These are phyloP conservation scores for Opeltia flavorubescens DNA, from an alignment of 495 filamentous ascomycete genomes.

Conservation along the genomic window DNA sequence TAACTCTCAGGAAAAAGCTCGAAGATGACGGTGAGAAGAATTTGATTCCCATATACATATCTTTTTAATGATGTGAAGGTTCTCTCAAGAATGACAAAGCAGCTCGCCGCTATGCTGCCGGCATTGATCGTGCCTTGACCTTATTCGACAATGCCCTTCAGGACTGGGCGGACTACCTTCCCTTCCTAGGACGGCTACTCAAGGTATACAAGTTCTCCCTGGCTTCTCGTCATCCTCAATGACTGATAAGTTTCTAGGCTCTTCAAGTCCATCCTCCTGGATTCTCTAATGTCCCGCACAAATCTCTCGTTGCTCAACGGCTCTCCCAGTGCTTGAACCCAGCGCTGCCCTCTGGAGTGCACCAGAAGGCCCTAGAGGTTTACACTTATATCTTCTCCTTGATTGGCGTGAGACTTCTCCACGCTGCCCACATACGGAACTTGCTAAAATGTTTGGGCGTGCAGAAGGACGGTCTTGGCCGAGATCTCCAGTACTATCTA, in stretches of 20 bases:
- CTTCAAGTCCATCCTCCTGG: constrained; percentile 72
- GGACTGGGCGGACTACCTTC: constrained; percentile 99
- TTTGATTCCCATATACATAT: not conserved
- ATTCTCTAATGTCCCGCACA: constrained; percentile 63
- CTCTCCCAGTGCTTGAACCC: constrained; percentile 92
- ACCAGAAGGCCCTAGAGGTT: constrained; percentile 93
- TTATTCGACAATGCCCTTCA: constrained; percentile 87
- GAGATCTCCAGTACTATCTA: constrained; percentile 74
- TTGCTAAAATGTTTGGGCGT: constrained; percentile 5
- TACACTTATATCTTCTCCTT: constrained; percentile 75
- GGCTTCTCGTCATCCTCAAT: not conserved
- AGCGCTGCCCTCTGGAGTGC: constrained; percentile 86
- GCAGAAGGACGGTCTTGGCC: constrained; percentile 53
- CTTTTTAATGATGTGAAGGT: not conserved
- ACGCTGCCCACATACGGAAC: not conserved
- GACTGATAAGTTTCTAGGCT: constrained; percentile 40
- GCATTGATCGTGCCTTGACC: constrained; percentile 74
- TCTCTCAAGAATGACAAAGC: constrained; percentile 63
- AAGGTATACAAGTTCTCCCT: constrained; percentile 43
- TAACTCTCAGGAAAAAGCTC: constrained; percentile 25
- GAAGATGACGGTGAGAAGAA: constrained; percentile 33
- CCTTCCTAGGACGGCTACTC: constrained; percentile 78
- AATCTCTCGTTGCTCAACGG: constrained; percentile 70
- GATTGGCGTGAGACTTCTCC: constrained; percentile 38
- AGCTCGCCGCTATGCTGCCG: constrained; percentile 80